A percentile compares a stretch with the other conserved stretches of the same genome.
Evolutionary conservation across 164 flowering plant species (phyloP).

Genomic region (Houttuynia cordata): DNA sequence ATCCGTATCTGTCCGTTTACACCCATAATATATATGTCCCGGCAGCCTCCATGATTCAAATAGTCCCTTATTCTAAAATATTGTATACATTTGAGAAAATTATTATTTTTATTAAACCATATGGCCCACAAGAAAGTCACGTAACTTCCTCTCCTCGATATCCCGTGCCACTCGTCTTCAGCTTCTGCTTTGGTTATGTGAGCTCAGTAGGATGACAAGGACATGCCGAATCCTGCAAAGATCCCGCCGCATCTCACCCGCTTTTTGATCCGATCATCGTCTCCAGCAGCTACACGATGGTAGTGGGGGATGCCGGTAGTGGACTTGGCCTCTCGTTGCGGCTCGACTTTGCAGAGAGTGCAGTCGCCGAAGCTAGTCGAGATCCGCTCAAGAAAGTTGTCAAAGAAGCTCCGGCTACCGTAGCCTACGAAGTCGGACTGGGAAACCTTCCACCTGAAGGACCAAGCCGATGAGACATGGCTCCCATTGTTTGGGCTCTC

Average conservation of each 20-base stretch:
- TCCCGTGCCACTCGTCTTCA: too few species aligned
- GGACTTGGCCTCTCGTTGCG: constrained; percentile 68
- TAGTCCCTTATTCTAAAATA: too few species aligned
- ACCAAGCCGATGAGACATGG: constrained; percentile 22
- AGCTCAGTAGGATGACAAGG: constrained; percentile 49
- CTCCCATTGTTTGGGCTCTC: constrained; percentile 37
- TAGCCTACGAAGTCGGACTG: constrained; percentile 96
- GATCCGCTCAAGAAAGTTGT: constrained; percentile 79
- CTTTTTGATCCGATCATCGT: constrained; percentile 25
- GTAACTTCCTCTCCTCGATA: too few species aligned
- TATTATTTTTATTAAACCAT: too few species aligned
- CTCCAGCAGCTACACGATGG: constrained; percentile 8
- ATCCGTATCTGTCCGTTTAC: too few species aligned
- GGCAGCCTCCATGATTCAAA: too few species aligned
- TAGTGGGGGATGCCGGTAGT: constrained; percentile 12
- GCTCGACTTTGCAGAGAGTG: constrained; percentile 75
- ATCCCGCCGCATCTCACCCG: too few species aligned
- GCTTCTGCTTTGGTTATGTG: constrained; percentile 66
- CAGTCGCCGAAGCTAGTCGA: too few species aligned
- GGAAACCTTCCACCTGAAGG: constrained; percentile 68
- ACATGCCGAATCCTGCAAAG: too few species aligned
- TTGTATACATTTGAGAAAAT: too few species aligned
- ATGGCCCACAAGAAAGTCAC: too few species aligned
- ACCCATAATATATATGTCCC: too few species aligned
- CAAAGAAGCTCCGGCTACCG: constrained; percentile 92